Evolutionary conservation across 805 yeast species (phyloP), one percentile per base, ranked within the genome.

Genomic region (Tetrapisispora nanseiensis): DNA sequence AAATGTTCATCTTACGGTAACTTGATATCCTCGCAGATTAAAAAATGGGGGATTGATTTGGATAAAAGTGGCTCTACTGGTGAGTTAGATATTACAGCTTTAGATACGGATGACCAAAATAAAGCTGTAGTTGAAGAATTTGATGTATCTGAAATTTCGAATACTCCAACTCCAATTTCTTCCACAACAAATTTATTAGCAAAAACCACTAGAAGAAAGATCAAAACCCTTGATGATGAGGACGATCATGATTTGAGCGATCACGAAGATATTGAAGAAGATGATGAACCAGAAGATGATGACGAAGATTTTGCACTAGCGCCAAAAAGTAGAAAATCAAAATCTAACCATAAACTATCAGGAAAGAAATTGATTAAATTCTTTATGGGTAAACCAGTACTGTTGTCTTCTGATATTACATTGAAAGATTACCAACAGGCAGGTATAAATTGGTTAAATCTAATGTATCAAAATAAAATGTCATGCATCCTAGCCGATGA

Each of bases 401-500:
- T 82, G 31, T 62, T 92, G 47, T 67, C 86, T 1, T 69, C 67
- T 0, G 83, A 76, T 18, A 70, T 86, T 15, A 75, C 74, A 31
- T 69, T 92, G 52, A 92, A 90, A 55, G 80, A 77, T 55, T 92
- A 92, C 62, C 99, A 92, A 67, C 92, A 87, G 52, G 95, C 89
- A n/a, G 99, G 99, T 36, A 66, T 92, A 40, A 92, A 92, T 60
- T 92, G 99, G 99, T 68, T 92, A 42, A 72, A 80, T 47, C 62
- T 90, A 42, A 69, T 92, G 24, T 92, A 90, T 60, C 77, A 76
- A 45, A 78, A 82, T 56, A 72, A 78, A 15, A 69, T 92, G 43
- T 86, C 96, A 6, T 89, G 98, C 65, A 92, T 92, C 43, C 68
- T 92, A 38, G 99, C 98, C 0, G 99, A 92, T 66, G 99, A 92